Evolutionary conservation across 441 rosid species (phyloP).

Genomic region (Dalechampia spathulata): DNA sequence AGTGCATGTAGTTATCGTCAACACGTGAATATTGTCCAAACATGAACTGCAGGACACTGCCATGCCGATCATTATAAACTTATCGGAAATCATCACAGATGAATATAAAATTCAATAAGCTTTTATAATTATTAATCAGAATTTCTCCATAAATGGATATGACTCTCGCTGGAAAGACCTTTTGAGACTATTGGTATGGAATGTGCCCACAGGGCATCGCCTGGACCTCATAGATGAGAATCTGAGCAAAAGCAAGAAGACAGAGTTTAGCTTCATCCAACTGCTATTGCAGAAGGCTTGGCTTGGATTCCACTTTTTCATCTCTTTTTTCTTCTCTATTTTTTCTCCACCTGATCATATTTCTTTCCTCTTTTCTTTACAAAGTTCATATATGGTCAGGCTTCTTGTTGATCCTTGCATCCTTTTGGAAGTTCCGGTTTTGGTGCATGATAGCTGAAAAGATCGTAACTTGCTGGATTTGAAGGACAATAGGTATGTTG

Average conservation of each 20-base stretch:
- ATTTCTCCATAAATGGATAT: not conserved
- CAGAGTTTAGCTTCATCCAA: slow-evolving; percentile 6
- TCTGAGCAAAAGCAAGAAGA: slow-evolving; percentile 17
- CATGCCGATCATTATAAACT: too few species aligned
- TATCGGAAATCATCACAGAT: too few species aligned
- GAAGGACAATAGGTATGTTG: slow-evolving; percentile 22
- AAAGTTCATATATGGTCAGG: not conserved
- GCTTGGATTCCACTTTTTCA: not conserved
- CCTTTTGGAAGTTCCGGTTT: not conserved
- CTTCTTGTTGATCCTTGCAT: not conserved
- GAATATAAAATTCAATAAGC: too few species aligned
- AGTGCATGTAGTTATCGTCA: too few species aligned
- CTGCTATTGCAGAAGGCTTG: slow-evolving; percentile 9
- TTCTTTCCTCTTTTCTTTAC: too few species aligned
- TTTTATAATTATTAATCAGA: too few species aligned
- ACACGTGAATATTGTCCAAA: too few species aligned
- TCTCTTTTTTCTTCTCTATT: not conserved
- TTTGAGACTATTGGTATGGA: slow-evolving; percentile 18
- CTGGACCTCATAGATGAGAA: slow-evolving; percentile 37
- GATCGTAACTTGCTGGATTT: slow-evolving; percentile 11
- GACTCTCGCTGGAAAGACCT: too few species aligned
- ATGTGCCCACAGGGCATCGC: slow-evolving; percentile 36
- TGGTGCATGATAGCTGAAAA: slow-evolving; percentile 1
- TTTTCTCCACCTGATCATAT: too few species aligned
- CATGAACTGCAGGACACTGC: too few species aligned